Percentiles rank a stretch among this genome's conserved stretches.
These are phyloP conservation scores for Colletotrichum neosansevieriae DNA, from an alignment of 2,329 filamentous ascomycete genomes.

Conservation along the genomic window DNA sequence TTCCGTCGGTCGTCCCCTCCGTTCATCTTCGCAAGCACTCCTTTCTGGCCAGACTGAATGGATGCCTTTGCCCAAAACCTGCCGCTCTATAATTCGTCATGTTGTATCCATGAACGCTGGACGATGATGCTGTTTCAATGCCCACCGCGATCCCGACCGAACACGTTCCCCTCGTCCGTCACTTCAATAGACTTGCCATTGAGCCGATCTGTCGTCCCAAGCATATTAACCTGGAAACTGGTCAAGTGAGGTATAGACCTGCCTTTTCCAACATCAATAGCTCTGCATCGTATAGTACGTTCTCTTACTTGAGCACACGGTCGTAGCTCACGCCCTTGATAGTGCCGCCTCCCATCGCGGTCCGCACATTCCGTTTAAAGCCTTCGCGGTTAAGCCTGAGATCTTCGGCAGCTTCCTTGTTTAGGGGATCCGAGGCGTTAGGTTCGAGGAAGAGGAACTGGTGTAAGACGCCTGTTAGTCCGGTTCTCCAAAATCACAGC, in stretches of 20 bases:
- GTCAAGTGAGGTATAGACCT: background rate
- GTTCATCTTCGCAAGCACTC: background rate
- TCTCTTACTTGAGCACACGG: constrained; percentile 74
- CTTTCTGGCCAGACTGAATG: constrained; percentile 5
- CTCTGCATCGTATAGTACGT: background rate
- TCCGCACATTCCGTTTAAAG: constrained; percentile 92
- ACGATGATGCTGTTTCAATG: constrained; percentile 38
- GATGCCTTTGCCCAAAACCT: constrained; percentile 16
- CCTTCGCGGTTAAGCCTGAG: constrained; percentile 85
- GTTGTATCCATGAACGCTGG: constrained; percentile 35
- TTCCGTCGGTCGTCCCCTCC: background rate
- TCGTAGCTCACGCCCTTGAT: constrained; percentile 83
- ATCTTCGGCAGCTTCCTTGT: constrained; percentile 97
- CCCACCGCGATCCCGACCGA: constrained; percentile 28
- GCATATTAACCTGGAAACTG: no score
- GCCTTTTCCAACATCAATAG: background rate
- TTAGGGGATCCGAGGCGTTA: constrained; percentile 96
- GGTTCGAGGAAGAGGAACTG: constrained; percentile 98
- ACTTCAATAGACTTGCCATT: no score
- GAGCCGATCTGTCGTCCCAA: no score
- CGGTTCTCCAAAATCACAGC: background rate
- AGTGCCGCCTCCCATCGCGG: constrained; percentile 82
- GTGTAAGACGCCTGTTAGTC: constrained; percentile 42
- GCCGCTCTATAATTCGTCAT: constrained; percentile 28
- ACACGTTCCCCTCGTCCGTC: constrained; percentile 11